Percentiles rank a stretch among this genome's conserved stretches.
These are phyloP conservation scores for Leucoagaricus sp. DNA, from an alignment of 1,284 basidiomycete species.

Conservation along the genomic window DNA sequence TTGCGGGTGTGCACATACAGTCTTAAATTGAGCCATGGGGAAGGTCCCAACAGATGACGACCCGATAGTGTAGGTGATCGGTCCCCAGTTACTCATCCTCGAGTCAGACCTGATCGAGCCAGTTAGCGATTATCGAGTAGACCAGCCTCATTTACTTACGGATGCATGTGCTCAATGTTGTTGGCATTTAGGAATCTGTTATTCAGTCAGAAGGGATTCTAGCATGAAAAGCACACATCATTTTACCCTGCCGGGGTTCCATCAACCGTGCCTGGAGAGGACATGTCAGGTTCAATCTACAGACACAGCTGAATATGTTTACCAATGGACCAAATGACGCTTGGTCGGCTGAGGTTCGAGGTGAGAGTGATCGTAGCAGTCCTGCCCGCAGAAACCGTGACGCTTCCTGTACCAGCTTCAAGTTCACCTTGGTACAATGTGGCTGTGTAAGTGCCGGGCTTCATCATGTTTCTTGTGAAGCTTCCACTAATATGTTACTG, in stretches of 20 bases:
- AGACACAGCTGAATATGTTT: not conserved
- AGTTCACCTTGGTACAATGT: slow-evolving; percentile 48
- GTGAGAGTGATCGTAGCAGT: slow-evolving; percentile 36
- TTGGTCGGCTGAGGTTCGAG: slow-evolving; percentile 33
- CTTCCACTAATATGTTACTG: slow-evolving; percentile 30
- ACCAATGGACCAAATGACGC: slow-evolving; percentile 47
- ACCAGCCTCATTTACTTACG: slow-evolving; percentile 27
- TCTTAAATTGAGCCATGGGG: slow-evolving; percentile 49
- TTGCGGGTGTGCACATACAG: no score
- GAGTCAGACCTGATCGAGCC: slow-evolving; percentile 36
- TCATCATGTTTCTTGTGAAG: slow-evolving; percentile 47
- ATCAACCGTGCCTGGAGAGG: slow-evolving; percentile 37
- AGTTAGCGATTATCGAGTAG: not conserved
- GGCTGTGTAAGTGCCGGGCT: slow-evolving; percentile 48
- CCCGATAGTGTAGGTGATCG: slow-evolving; percentile 44
- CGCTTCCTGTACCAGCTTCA: slow-evolving; percentile 41
- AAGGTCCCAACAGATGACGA: slow-evolving; percentile 38
- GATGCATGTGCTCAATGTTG: slow-evolving; percentile 52
- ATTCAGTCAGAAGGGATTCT: not conserved
- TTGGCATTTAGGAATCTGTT: slow-evolving; percentile 48
- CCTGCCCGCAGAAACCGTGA: slow-evolving; percentile 41
- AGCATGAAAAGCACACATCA: not conserved
- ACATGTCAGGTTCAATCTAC: not conserved
- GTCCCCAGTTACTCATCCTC: slow-evolving; percentile 47
- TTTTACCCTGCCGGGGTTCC: slow-evolving; percentile 42